These are phyloP conservation scores for Wickerhamiella sorbophila DNA, from an alignment of 805 yeast species.

Conservation along the genomic window DNA sequence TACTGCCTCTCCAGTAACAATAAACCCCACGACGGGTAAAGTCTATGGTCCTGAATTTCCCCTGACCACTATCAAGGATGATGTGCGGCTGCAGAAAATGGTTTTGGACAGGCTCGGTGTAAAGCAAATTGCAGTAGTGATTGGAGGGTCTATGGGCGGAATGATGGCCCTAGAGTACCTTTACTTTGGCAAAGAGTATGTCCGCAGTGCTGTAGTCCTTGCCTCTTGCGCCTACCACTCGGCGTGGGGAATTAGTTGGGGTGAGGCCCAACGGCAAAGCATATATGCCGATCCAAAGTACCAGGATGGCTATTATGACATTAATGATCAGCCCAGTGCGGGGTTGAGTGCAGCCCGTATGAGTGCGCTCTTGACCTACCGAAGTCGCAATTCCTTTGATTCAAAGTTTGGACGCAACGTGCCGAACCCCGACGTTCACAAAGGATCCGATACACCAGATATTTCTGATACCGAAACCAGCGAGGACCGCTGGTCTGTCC, in stretches of 20 bases:
- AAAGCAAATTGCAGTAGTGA: constrained; percentile 62
- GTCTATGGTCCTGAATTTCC: constrained; percentile 95
- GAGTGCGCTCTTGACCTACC: constrained; percentile 86
- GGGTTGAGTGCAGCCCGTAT: constrained; percentile 95
- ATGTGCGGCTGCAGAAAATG: constrained; percentile 60
- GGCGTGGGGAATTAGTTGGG: constrained; percentile 99
- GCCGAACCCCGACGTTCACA: constrained; percentile 36
- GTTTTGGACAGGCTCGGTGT: constrained; percentile 72
- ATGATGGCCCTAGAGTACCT: constrained; percentile 89
- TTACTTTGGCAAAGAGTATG: constrained; percentile 52
- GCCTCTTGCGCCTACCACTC: constrained; percentile 92
- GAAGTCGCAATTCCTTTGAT: constrained; percentile 87
- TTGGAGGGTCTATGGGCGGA: constrained; percentile 99
- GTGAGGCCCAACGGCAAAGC: constrained; percentile 94
- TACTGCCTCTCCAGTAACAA: constrained; percentile 77
- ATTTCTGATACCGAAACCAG: constrained; percentile 14
- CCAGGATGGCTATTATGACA: constrained; percentile 72
- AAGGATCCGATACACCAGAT: constrained; percentile 23
- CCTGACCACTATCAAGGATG: constrained; percentile 84
- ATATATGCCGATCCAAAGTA: constrained; percentile 92
- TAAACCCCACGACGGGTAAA: constrained; percentile 60
- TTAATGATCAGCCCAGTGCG: constrained; percentile 63
- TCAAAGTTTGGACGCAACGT: constrained; percentile 75
- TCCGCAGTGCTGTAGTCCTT: constrained; percentile 57
- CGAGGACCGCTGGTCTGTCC: constrained; percentile 60